Evolutionary conservation across 257 asterid genomes (phyloP).

Genomic region (Capsicum rhomboideum): DNA sequence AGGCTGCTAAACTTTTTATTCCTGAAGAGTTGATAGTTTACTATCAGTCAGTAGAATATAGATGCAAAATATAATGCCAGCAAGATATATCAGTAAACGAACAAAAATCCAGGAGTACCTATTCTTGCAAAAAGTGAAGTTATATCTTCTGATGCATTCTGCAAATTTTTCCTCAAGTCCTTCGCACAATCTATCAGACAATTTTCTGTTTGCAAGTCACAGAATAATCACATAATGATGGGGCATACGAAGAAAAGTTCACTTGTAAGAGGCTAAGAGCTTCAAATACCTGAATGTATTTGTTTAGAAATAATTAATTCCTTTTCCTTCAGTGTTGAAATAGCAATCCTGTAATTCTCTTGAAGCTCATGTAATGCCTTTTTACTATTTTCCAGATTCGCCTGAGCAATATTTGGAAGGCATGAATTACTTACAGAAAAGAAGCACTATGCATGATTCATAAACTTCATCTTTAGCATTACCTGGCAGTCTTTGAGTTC

Average conservation of each 20-base stretch:
- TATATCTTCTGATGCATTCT: conserved; percentile 61
- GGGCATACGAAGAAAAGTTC: not conserved
- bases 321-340: conserved; percentile 46
- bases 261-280: not conserved
- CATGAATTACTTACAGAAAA: conserved; percentile 1
- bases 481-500: conserved; percentile 79
- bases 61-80: not conserved
- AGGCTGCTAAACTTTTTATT: not conserved
- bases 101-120: conserved; percentile 26
- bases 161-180: conserved; percentile 47
- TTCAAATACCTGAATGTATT: conserved; percentile 51
- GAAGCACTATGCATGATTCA: conserved; percentile 1
- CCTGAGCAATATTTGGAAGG: conserved; percentile 28
- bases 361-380: conserved; percentile 54
- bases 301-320: conserved; percentile 49
- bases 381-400: conserved; percentile 34
- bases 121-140: conserved; percentile 54
- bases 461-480: not conserved
- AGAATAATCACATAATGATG: not conserved
- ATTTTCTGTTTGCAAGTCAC: conserved; percentile 38
- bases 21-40: not conserved
- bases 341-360: conserved; percentile 41
- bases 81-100: not conserved
- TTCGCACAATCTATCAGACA: conserved; percentile 54
- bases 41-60: not conserved